Base-by-base conservation (phyloP, 2,329 filamentous ascomycete genomes). In the Cytospora leucostoma region DNA sequence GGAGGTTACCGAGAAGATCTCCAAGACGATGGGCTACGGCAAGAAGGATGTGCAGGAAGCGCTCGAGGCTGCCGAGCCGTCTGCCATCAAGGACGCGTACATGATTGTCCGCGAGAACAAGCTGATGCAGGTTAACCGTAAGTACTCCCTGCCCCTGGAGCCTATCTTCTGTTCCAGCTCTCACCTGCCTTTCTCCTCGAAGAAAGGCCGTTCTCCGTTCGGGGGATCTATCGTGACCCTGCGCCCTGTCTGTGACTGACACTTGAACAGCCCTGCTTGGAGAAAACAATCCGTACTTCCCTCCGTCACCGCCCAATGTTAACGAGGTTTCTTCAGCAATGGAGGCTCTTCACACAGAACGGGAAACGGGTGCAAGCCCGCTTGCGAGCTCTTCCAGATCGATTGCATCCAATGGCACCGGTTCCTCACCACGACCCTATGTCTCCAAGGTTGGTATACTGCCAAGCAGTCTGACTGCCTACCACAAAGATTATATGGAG, bases 51-150 rank as follows among this genome's bases (percentile, higher is more conserved):
- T 99, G 59, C 91, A 97, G 73, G 95, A 98, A 76, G 94, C 95
- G 27, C 80, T 99, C 67, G 89, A 90, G 71, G 93, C 92, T 62
- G 88, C 95, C 59, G 95, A 99, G 74, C 95, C 95, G 13, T 98
- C 93, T 64, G 93, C 95, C 12, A 97, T 99, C 81, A 99, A 99
- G 78, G 95, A 99, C 77, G 95, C 95, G 1, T 99, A 98, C 78
- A 88, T 97, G 78, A 99, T 99, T 74, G 92, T 99, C 33, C 88
- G 94, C 59, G 95, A 99, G 77, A 98, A 98, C 74, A 95, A 97
- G 75, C 85, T 98, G 74, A 98, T 98, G 93, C 91, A 93, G 75
- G 89, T 88, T 61, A 96, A 93, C 74, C 93, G 92, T 96, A 81
- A 86, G 91, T 87, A 56, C 52, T 50, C 17, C 33, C 35, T 44